Base-by-base conservation (phyloP, 1,284 basidiomycete species). In the Ganoderma lingzhi region DNA sequence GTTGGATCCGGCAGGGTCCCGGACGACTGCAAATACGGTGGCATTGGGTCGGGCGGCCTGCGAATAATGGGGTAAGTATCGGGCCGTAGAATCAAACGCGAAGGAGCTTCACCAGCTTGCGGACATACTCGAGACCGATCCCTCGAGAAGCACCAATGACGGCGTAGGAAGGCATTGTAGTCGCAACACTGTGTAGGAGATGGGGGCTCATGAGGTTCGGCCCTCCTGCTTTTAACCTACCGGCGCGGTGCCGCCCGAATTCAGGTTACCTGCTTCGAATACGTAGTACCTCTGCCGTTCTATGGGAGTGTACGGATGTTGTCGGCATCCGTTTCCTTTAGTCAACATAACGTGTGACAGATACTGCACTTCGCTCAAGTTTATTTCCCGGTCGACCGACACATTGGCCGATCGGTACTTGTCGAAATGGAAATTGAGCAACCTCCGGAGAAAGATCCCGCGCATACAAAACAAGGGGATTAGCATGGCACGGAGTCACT, bases 111-210 rank as follows among this genome's bases (percentile, higher is more conserved):
- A 55, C 66, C 64, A 12, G 45, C 32, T 44, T 45, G 45, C 30
- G 45, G 42, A 65, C 28, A 32, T 59, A 65, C 17, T 65, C 64
- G 28, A 65, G 56, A 1, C 64, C 64, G 5, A 65, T 65, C 19
- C 64, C 64, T 6, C 44, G 37, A 41, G 64, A 65, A 6, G 55
- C 56, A 39, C 64, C 64, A n/a, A 65, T 45, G 23, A 65, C 35
- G 30, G 41, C 41, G 55, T 65, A 65, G 14, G 64, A 59, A 35
- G 55, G 64, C 64, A 59, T 42, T 23, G 53, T 55, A 32, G 30
- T 28, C 6, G 30, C 28, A 55, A 55, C 3, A 9, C 12, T 55
- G 30, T 15, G 28, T 32, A 30, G 12, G 30, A 17, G 4, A 55
- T 30, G 53, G 30, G 53, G 17, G 12, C 10, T 15, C 28, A 1